Conservation (phyloP, 768 basidiomycete genomes). For the Kwoniella sp. region DNA sequence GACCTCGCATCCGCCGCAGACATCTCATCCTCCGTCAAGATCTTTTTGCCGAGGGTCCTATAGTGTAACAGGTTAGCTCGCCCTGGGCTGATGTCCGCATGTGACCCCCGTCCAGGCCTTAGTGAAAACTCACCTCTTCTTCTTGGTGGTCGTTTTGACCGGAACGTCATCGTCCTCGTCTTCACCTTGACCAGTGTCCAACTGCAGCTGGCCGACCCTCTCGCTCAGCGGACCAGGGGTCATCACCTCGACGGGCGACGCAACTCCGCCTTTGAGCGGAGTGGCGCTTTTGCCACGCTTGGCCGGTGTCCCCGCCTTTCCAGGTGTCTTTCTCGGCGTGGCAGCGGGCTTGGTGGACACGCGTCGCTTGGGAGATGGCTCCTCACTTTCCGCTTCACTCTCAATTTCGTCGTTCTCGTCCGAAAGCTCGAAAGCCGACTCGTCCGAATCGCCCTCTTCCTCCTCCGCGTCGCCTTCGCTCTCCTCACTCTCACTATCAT, state of each 20-base stretch:
- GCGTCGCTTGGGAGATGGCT: slow-evolving; percentile 20
- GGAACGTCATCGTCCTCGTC: slow-evolving; percentile 15
- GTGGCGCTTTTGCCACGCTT: not conserved
- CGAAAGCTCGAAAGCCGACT: slow-evolving; percentile 12
- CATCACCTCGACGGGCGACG: not conserved
- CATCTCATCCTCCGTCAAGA: slow-evolving; percentile 24
- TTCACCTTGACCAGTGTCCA: slow-evolving; percentile 9
- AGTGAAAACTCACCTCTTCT: slow-evolving; percentile 22
- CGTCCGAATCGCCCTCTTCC: slow-evolving; percentile 49
- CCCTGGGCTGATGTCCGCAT: too few relatives aligned
- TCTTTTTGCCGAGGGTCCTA: slow-evolving; percentile 23
- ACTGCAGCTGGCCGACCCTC: slow-evolving; percentile 4
- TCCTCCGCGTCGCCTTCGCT: slow-evolving; percentile 1
- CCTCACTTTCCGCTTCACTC: slow-evolving; percentile 12
- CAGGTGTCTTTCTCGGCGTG: not conserved
- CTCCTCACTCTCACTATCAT: slow-evolving; percentile 4
- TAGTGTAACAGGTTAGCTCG: too few relatives aligned
- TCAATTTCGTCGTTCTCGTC: slow-evolving; percentile 11
- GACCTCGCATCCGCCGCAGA: slow-evolving; percentile 2
- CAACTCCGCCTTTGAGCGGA: not conserved
- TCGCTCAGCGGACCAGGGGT: slow-evolving; percentile 17
- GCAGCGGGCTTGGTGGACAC: slow-evolving; percentile 16
- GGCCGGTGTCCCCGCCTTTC: not conserved
- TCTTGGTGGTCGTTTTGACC: slow-evolving; percentile 17
- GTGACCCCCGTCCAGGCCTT: too few relatives aligned